Evolutionary conservation across 2,329 filamentous ascomycete species (phyloP), one percentile per base, ranked within the genome.

Genomic region (Fusarium praegraminearum): DNA sequence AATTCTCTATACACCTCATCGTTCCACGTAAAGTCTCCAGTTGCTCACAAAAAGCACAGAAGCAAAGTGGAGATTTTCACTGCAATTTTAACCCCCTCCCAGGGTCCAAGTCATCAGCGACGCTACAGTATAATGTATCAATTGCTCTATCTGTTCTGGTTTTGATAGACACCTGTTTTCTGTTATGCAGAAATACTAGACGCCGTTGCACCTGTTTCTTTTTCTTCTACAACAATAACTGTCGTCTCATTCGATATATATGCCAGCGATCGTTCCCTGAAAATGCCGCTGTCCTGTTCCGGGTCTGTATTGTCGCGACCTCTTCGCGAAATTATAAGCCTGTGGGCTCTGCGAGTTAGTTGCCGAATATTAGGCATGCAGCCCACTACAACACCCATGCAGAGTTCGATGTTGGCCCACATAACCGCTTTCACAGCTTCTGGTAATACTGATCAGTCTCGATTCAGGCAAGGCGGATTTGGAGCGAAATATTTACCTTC

Each of bases 381-480:
- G 3, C 20, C 54, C 3, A 51, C 55, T 11, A 59, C 35, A 2
- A 52, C 16, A 1, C 58, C 55, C 7, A 52, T 40, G 3, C 44
- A 62, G 1, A 50, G 32, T 2, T 62, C 54, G 1, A 45, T 52
- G 4, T 20, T 45, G 11, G 36, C 45, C 45, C 58, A 52, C 20
- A 61, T 20, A 0, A 50, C 10, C 1, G 43, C 57, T 9, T 12
- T 59, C 0, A 24, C 26, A 24, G 24, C 20, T 3, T 33, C 13
- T 11, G 7, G 2, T 4, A 5, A 4, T 8, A 28, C 2, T 5
- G 1, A 12, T 51, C 7, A 38, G 47, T 12, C 1, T 8, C 2
- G 12, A 12, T 22, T 1, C 8, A 8, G 11, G 3, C 5, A 33
- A 5, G 5, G 2, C 0, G 0, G 16, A 7, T 4, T n/a, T 1